phyloP scores from a whole-genome alignment of 768 basidiomycete genomes.

The Collybia sordida region DNA sequence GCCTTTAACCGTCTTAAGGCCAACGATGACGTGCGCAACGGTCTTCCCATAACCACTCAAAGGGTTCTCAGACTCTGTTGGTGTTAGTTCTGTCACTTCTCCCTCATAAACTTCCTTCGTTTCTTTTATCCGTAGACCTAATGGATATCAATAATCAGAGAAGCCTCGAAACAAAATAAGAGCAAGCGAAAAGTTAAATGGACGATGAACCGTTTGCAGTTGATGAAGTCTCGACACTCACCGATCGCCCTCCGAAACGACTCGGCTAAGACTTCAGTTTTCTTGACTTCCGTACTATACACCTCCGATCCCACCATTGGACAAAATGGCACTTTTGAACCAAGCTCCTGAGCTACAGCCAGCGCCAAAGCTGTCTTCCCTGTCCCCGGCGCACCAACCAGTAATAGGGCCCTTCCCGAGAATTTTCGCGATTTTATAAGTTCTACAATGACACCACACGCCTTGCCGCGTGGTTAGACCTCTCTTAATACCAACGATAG shows the following conservation, averaged over 20 bases:
- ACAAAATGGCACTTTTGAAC: constrained; percentile 94
- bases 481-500: background rate
- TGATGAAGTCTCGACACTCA: constrained; percentile 39
- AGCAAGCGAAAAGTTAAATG: background rate
- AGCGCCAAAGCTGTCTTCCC: constrained; percentile 97
- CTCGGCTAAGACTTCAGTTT: constrained; percentile 97
- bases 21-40: constrained; percentile 95
- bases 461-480: constrained; percentile 41
- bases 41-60: constrained; percentile 98
- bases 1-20: constrained; percentile 89
- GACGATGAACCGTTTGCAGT: background rate
- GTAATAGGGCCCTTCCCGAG: constrained; percentile 87
- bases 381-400: constrained; percentile 95
- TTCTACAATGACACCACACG: constrained; percentile 88
- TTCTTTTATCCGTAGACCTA: constrained; percentile 97
- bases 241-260: constrained; percentile 94
- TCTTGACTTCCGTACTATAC: constrained; percentile 96
- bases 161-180: constrained; percentile 1
- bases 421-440: constrained; percentile 91
- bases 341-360: constrained; percentile 94
- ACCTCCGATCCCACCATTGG: constrained; percentile 99
- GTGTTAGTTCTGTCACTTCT: constrained; percentile 96
- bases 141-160: background rate
- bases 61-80: constrained; percentile 95
- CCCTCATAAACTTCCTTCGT: constrained; percentile 99